A percentile compares a stretch with the other conserved stretches of the same genome.
phyloP scores from a whole-genome alignment of 306 rosid species.

The Ammopiptanthus mongolicus region DNA sequence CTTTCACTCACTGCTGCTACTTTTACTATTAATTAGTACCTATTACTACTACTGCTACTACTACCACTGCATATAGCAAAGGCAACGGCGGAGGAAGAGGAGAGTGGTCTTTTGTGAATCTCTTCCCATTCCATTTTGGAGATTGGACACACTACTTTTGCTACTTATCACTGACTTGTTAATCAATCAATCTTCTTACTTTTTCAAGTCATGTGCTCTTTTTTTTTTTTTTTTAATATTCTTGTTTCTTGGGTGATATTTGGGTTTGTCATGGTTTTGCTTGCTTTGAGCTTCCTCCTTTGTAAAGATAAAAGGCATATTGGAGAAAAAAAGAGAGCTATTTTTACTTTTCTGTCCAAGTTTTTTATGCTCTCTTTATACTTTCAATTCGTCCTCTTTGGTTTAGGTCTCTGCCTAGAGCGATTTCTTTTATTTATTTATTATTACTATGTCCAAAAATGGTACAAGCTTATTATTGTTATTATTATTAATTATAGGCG shows the following conservation, averaged over 20 bases:
- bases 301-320: constrained; percentile 32
- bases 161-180: constrained; percentile 19
- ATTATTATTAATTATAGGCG: neutral
- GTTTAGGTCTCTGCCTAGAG: neutral
- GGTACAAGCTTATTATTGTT: neutral
- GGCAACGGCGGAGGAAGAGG: constrained; percentile 5
- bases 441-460: neutral
- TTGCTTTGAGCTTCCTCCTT: constrained; percentile 16
- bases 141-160: constrained; percentile 4
- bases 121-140: constrained; percentile 22
- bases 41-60: neutral
- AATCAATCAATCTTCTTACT: constrained; percentile 1
- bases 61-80: neutral
- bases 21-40: neutral
- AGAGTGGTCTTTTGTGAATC: constrained; percentile 18
- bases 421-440: neutral
- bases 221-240: neutral
- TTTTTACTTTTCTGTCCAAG: neutral
- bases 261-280: constrained; percentile 27
- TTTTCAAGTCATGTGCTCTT: neutral
- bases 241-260: neutral
- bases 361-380: neutral
- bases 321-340: constrained; percentile 2
- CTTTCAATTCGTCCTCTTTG: neutral
- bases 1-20: neutral